Percentiles rank a stretch among this genome's conserved stretches.
Conservation (phyloP, 805 yeast genomes). For the Lachancea sp. region DNA sequence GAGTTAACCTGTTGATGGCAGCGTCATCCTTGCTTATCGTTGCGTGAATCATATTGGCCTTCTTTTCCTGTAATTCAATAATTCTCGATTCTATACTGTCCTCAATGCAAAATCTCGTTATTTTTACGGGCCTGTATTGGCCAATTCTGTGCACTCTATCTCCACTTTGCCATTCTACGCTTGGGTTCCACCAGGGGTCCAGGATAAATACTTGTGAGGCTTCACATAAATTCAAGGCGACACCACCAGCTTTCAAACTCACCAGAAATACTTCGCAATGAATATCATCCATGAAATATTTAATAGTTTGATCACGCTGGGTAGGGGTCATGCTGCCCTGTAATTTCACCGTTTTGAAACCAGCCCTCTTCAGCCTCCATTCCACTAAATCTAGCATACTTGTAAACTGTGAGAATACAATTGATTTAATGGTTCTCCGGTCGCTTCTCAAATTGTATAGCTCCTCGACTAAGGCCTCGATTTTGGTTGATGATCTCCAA, state of each 20-base stretch:
- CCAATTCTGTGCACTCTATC: slow-evolving; percentile 98
- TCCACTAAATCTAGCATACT: slow-evolving; percentile 94
- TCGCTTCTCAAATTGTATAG: slow-evolving; percentile 81
- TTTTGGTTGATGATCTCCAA: slow-evolving; percentile 94
- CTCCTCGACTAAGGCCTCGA: slow-evolving; percentile 93
- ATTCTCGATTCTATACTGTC: slow-evolving; percentile 96
- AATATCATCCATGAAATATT: slow-evolving; percentile 87
- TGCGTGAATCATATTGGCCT: slow-evolving; percentile 97
- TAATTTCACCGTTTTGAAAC: slow-evolving; percentile 86
- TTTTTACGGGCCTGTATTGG: slow-evolving; percentile 87
- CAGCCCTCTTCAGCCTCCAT: slow-evolving; percentile 92
- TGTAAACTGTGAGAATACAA: slow-evolving; percentile 95
- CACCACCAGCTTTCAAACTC: slow-evolving; percentile 97
- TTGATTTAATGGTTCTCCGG: slow-evolving; percentile 82
- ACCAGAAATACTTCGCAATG: slow-evolving; percentile 90
- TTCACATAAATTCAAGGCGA: slow-evolving; percentile 90
- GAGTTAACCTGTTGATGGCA: slow-evolving; percentile 82
- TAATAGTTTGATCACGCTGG: slow-evolving; percentile 87
- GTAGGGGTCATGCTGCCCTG: slow-evolving; percentile 97
- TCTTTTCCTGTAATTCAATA: slow-evolving; percentile 92
- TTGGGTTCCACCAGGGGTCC: slow-evolving; percentile 99
- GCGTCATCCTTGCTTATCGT: slow-evolving; percentile 89
- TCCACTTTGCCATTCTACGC: slow-evolving; percentile 97
- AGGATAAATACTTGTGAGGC: slow-evolving; percentile 93
- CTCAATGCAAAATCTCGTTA: slow-evolving; percentile 88